Conservation (phyloP, 495 filamentous ascomycete genomes). For the Trichoderma virens region DNA sequence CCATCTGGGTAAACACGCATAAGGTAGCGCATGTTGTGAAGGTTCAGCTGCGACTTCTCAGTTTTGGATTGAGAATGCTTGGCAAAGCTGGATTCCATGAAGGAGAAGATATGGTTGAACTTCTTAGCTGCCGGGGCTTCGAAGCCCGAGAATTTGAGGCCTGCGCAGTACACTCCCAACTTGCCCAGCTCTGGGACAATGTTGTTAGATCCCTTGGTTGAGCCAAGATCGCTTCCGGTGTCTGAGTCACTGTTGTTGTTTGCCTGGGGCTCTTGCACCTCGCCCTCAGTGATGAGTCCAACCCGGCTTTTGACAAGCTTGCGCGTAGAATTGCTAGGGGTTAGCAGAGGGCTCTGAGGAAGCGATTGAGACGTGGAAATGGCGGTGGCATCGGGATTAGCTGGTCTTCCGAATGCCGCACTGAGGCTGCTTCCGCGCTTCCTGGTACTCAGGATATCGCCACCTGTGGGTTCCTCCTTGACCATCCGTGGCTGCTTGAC, state of each 20-base stretch:
- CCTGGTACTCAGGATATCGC: conserved; percentile 36
- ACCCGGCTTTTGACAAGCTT: conserved; percentile 25
- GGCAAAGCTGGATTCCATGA: conserved; percentile 78
- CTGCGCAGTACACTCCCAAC: conserved; percentile 81
- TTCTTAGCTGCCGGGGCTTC: conserved; percentile 65
- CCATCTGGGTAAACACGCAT: conserved; percentile 89
- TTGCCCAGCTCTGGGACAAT: conserved; percentile 76
- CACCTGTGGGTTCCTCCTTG: conserved; percentile 30
- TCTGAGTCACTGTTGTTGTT: conserved; percentile 53
- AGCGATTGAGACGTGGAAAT: conserved; percentile 34
- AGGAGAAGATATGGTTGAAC: conserved; percentile 90
- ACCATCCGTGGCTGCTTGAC: conserved; percentile 60
- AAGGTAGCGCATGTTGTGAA: conserved; percentile 84
- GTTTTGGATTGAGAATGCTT: conserved; percentile 63
- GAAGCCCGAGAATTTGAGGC: conserved; percentile 76
- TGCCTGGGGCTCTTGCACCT: conserved; percentile 37
- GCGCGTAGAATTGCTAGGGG: conserved; percentile 28
- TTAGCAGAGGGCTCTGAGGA: conserved; percentile 48
- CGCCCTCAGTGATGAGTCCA: conserved; percentile 42
- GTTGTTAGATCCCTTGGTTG: conserved; percentile 68
- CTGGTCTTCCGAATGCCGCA: conserved; percentile 60
- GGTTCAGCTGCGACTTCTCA: conserved; percentile 64
- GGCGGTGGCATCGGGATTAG: conserved; percentile 24
- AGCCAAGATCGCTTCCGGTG: conserved; percentile 46
- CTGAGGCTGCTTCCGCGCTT: conserved; percentile 71